Base-by-base conservation (phyloP, 345 rosid genomes). In the Toxicodendron radicans region DNA sequence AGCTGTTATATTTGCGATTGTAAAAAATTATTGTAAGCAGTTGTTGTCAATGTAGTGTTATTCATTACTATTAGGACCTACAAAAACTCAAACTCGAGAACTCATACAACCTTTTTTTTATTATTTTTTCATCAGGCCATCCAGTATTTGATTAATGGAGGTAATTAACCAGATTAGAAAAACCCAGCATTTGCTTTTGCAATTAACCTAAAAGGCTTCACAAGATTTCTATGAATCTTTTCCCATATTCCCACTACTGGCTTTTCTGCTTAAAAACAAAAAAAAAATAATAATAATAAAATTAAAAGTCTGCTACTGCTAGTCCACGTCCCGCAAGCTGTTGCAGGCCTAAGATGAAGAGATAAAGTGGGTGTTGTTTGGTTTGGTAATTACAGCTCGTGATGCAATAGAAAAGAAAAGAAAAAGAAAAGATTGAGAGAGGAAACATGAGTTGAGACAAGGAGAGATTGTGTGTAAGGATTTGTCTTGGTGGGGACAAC, bases 261-360 rank as follows among this genome's bases (percentile, higher is more conserved):
- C 57, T 46, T 45, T 45, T 33, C 20, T 54, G 61, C 58, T 17
- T 56, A 41, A 60, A 53, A 73, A 54, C 18, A 6, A 48, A 66
- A 66, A 71, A 66, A 30, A 57, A 56, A 14, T 21, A 53, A 7
- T 7, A 21, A 16, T n/a, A 12, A 7, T 0, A 61, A 49, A 17
- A 4, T 16, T 16, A n/a, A 32, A 38, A 53, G 46, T 27, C 59
- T 35, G 38, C 38, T 38, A 24, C 58, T 62, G 64, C 62, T 71
- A 76, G 82, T 76, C 75, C 84, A 76, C 64, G 74, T 54, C 71
- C 12, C 62, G 79, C 82, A 78, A 72, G 78, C 73, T 61, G 80
- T 54, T 73, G 74, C 68, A 43, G 56, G 70, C 32, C 8, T 17
- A 2, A 24, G 0, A 1, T 16, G 38, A 70, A 30, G 54, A 21